Evolutionary conservation across 1,284 basidiomycete genomes (phyloP).

Genomic region (Marasmius fiardii): DNA sequence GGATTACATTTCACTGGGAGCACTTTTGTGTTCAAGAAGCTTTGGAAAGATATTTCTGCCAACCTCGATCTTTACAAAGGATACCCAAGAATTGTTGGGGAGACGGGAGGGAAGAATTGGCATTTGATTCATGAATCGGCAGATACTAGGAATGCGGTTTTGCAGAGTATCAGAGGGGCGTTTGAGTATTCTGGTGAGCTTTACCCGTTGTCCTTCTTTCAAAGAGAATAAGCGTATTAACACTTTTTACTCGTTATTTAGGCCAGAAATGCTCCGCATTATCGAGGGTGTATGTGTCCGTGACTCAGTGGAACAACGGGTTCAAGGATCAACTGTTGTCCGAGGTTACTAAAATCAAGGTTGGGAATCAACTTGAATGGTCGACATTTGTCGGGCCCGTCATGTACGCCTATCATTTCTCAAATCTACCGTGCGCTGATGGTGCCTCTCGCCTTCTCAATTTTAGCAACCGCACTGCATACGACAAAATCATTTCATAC

Average conservation of each 20-base stretch:
- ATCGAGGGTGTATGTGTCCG: slow-evolving; percentile 88
- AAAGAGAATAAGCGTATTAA: too few relatives aligned
- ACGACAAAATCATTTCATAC: slow-evolving; percentile 85
- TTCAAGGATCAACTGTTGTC: slow-evolving; percentile 82
- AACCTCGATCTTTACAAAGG: slow-evolving; percentile 85
- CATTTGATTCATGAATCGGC: slow-evolving; percentile 90
- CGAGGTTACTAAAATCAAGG: slow-evolving; percentile 81
- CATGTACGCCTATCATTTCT: slow-evolving; percentile 54
- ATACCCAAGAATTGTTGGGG: slow-evolving; percentile 95
- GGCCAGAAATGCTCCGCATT: slow-evolving; percentile 97
- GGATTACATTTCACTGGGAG: slow-evolving; percentile 97
- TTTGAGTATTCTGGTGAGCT: slow-evolving; percentile 92
- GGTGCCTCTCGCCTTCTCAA: not conserved
- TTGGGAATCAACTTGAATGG: slow-evolving; percentile 80
- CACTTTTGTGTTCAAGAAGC: slow-evolving; percentile 89
- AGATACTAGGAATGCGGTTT: slow-evolving; percentile 83
- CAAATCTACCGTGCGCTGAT: not conserved
- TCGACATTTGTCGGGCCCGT: slow-evolving; percentile 94
- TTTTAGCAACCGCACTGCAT: slow-evolving; percentile 73
- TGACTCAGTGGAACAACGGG: slow-evolving; percentile 82
- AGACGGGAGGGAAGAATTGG: slow-evolving; percentile 99
- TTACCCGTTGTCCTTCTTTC: not conserved
- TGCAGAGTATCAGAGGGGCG: slow-evolving; percentile 85
- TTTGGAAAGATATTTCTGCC: slow-evolving; percentile 94
- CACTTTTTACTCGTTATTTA: slow-evolving; percentile 25